These are phyloP conservation scores for Neospora caninum DNA, from an alignment of 169 alveolate genomes.

Conservation along the genomic window DNA sequence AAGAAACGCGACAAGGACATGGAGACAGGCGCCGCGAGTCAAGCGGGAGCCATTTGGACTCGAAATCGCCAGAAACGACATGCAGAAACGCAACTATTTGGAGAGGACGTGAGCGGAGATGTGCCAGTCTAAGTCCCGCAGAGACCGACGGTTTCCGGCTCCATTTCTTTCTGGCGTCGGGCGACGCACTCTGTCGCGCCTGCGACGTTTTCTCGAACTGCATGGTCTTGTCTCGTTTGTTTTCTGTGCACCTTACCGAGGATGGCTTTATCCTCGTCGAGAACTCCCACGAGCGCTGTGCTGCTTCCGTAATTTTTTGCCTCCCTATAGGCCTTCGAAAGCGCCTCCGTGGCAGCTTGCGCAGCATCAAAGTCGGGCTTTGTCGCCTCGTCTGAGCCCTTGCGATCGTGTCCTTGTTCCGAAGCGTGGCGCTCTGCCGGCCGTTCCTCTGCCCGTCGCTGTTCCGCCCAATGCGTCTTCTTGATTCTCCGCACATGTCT, in stretches of 20 bases:
- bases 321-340: conserved; percentile 21
- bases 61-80: too few relatives aligned
- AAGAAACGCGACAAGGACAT: too few relatives aligned
- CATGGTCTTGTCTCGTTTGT: too few relatives aligned
- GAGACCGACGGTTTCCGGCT: too few relatives aligned
- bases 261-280: conserved; percentile 37
- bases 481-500: not conserved
- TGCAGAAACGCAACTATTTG: too few relatives aligned
- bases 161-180: too few relatives aligned
- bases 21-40: too few relatives aligned
- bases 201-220: too few relatives aligned
- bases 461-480: not conserved
- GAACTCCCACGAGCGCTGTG: conserved; percentile 60
- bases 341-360: conserved; percentile 37
- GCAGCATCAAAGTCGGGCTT: not conserved
- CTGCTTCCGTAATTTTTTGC: conserved; percentile 58
- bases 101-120: too few relatives aligned
- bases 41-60: too few relatives aligned
- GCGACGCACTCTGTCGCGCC: too few relatives aligned
- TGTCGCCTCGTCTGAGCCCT: not conserved
- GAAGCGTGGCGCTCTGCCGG: not conserved
- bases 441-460: not conserved
- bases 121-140: too few relatives aligned
- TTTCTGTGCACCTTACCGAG: conserved; percentile 10
- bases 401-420: not conserved